These are phyloP conservation scores for Ogataea glucozyma DNA, from an alignment of 805 yeast genomes.

Conservation along the genomic window DNA sequence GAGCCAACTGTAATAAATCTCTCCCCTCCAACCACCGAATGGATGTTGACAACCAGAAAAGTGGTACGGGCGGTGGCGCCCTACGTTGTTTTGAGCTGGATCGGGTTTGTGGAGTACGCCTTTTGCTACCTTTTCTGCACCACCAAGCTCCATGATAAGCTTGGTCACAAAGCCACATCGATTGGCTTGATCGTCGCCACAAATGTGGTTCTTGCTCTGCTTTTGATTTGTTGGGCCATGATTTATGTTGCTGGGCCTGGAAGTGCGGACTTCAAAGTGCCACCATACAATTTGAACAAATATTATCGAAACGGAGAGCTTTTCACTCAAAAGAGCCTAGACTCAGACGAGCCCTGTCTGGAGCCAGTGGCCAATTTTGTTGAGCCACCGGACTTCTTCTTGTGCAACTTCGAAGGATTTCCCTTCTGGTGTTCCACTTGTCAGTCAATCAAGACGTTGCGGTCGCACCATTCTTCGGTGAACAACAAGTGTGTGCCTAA, in stretches of 20 bases:
- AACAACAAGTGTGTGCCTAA: slow-evolving; percentile 59
- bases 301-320: slow-evolving; percentile 27
- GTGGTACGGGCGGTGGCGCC: slow-evolving; percentile 15
- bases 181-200: slow-evolving; percentile 36
- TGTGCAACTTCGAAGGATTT: slow-evolving; percentile 70
- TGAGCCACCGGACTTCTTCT: slow-evolving; percentile 57
- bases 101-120: slow-evolving; percentile 32
- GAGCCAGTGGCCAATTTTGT: slow-evolving; percentile 23
- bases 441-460: slow-evolving; percentile 59
- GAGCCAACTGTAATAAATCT: too few species aligned
- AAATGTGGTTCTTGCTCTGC: slow-evolving; percentile 29
- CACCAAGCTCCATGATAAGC: slow-evolving; percentile 42
- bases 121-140: slow-evolving; percentile 33
- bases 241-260: slow-evolving; percentile 63
- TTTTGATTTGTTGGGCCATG: slow-evolving; percentile 45
- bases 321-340: slow-evolving; percentile 5
- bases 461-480: slow-evolving; percentile 70
- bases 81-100: slow-evolving; percentile 15
- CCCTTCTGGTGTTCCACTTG: slow-evolving; percentile 78
- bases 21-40: not conserved
- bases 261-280: slow-evolving; percentile 36
- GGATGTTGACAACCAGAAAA: not conserved
- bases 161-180: slow-evolving; percentile 35
- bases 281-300: slow-evolving; percentile 35
- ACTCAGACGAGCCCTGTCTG: slow-evolving; percentile 7